Conservation (phyloP, 306 rosid species). For the Cicer chorassanicum region DNA sequence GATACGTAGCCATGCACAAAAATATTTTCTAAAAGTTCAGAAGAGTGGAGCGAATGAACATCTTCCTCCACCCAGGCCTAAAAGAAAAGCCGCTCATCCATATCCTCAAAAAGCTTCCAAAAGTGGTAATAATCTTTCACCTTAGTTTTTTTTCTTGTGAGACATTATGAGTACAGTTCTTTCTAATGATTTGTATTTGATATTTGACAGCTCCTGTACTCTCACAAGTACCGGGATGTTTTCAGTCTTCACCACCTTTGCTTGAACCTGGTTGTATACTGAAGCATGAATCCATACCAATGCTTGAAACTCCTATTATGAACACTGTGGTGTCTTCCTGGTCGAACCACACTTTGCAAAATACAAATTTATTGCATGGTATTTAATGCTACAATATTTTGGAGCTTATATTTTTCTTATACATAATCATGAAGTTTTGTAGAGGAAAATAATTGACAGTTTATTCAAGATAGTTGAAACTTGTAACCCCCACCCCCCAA, state of each 20-base stretch:
- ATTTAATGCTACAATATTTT: slow-evolving; percentile 48
- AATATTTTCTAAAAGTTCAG: slow-evolving; percentile 93
- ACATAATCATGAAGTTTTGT: background rate
- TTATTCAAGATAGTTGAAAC: background rate
- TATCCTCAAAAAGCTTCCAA: slow-evolving; percentile 97
- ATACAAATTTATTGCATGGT: slow-evolving; percentile 55
- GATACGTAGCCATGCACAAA: slow-evolving; percentile 99
- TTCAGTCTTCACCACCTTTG: slow-evolving; percentile 70
- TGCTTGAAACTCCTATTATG: slow-evolving; percentile 59
- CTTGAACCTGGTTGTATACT: slow-evolving; percentile 65
- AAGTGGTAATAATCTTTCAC: slow-evolving; percentile 55
- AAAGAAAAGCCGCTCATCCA: slow-evolving; percentile 94
- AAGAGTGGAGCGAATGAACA: slow-evolving; percentile 90
- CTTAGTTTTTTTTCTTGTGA: background rate
- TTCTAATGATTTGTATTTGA: slow-evolving; percentile 43
- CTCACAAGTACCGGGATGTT: slow-evolving; percentile 63
- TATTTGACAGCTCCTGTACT: slow-evolving; percentile 60
- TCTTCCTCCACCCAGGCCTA: slow-evolving; percentile 98
- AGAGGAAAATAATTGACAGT: background rate
- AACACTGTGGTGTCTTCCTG: slow-evolving; percentile 62
- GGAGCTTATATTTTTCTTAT: slow-evolving; percentile 15
- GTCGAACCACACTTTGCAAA: slow-evolving; percentile 63
- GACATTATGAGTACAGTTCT: slow-evolving; percentile 9
- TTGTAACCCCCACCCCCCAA: background rate
- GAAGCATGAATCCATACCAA: slow-evolving; percentile 66